Conservation (phyloP, 352 stramenopile species). For the Globisporangium recalcitrans region DNA sequence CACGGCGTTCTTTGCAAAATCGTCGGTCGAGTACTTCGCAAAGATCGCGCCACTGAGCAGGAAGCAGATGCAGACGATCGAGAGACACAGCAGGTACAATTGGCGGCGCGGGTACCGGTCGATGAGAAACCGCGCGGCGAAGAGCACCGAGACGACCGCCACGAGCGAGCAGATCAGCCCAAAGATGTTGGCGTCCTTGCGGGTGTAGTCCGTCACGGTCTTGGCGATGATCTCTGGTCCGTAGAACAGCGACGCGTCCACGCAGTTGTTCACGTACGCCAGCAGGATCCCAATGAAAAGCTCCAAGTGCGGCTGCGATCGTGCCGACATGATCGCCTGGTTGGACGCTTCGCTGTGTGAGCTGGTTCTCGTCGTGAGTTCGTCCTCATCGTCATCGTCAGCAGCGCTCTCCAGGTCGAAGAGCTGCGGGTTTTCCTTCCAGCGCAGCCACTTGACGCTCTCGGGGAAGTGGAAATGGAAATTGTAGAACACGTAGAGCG, state of each 20-base stretch:
- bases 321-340: neutral
- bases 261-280: slow-evolving; percentile 86
- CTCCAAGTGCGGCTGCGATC: slow-evolving; percentile 40
- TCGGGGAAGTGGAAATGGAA: slow-evolving; percentile 73
- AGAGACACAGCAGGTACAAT: slow-evolving; percentile 69
- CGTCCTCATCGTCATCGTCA: slow-evolving; percentile 28
- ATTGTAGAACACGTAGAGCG: slow-evolving; percentile 72
- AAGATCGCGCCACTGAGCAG: slow-evolving; percentile 64
- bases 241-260: slow-evolving; percentile 86
- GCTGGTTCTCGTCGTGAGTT: slow-evolving; percentile 13
- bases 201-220: slow-evolving; percentile 49
- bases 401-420: slow-evolving; percentile 38
- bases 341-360: slow-evolving; percentile 4
- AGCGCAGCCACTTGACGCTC: slow-evolving; percentile 71
- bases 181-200: slow-evolving; percentile 70
- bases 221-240: slow-evolving; percentile 79
- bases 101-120: slow-evolving; percentile 55
- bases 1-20: slow-evolving; percentile 39
- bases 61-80: slow-evolving; percentile 67
- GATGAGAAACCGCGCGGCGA: slow-evolving; percentile 66
- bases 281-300: slow-evolving; percentile 72
- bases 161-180: slow-evolving; percentile 65
- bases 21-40: slow-evolving; percentile 53
- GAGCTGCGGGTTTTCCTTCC: slow-evolving; percentile 50
- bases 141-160: slow-evolving; percentile 59